Evolutionary conservation across 495 filamentous ascomycete species (phyloP), one percentile per base, ranked within the genome.

Genomic region (Neurospora sp.): DNA sequence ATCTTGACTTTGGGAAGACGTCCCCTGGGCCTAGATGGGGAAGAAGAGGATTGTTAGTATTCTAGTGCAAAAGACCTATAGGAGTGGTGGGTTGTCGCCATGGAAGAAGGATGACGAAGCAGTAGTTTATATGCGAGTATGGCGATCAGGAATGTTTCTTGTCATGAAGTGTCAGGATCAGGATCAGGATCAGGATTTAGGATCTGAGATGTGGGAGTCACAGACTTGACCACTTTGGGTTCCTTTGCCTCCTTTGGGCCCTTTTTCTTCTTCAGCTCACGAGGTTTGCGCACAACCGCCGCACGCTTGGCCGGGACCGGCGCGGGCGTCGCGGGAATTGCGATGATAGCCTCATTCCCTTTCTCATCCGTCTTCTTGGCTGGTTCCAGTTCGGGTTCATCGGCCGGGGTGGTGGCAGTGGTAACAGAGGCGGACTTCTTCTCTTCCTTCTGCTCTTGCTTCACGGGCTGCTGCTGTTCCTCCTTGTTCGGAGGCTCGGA

Each of bases 381-480:
- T 31, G 18, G 16, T 72, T 65, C 39, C 41, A 68, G 35, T 44
- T 18, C 35, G 37, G 39, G 20, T 59, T 73, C 20, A 39, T 39
- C 40, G 53, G 53, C 22, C 44, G 14, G 9, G 72, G 74, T 6
- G 9, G 22, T 69, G 20, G 47, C 14, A 18, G 71, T 68, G 71
- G 71, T 59, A 37, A 61, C 69, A 68, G 71, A 45, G 3, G 76
- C 68, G 39, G 81, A 73, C 16, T 75, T 77, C 59, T 79, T 79
- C 61, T 83, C 80, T 31, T 80, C 71, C 18, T 79, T 80, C 68
- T 78, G 77, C 10, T 72, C 72, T 39, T 75, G 65, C 31, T 80
- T 77, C 20, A 70, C 47, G 14, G 39, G 44, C 44, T 16, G 22
- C 8, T 41, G 45, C 73, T 69, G 71, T 8, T 70, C 59, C 61